Conservation (phyloP, 1,284 basidiomycete genomes). For the Ceratobasidium sp. region DNA sequence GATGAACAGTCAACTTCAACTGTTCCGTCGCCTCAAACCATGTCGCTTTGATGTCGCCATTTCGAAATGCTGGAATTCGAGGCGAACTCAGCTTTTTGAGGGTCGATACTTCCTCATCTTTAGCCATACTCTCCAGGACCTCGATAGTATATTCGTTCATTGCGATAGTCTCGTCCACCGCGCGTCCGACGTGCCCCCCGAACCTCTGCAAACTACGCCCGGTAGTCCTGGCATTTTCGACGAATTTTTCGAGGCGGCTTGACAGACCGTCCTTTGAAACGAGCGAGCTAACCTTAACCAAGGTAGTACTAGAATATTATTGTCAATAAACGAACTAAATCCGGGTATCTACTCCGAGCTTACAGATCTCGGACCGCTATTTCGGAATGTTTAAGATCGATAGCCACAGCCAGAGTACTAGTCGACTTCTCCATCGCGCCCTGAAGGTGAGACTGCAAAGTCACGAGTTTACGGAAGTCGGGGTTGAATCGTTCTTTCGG, state of each 20-base stretch:
- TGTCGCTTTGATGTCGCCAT: not conserved
- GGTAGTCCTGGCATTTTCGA: conserved; percentile 30
- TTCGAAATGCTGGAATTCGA: not conserved
- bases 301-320: conserved; percentile 10
- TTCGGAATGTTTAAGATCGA: conserved; percentile 42
- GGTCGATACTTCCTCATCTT: not conserved
- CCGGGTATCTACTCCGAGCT: not conserved
- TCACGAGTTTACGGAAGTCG: conserved; percentile 39
- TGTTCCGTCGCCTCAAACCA: conserved; percentile 26
- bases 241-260: conserved; percentile 28
- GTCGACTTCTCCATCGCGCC: conserved; percentile 37
- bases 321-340: not conserved
- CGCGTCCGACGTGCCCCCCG: conserved; percentile 40
- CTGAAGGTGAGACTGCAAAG: conserved; percentile 37
- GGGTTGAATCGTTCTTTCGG: conserved; percentile 4
- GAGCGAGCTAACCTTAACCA: conserved; percentile 40
- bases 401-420: conserved; percentile 33
- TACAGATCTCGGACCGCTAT: conserved; percentile 40
- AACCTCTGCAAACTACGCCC: conserved; percentile 42
- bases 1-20: conserved; percentile 11
- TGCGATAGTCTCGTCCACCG: conserved; percentile 42
- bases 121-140: conserved; percentile 18
- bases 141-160: conserved; percentile 42
- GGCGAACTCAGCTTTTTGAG: not conserved
- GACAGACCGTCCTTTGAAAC: conserved; percentile 35